A percentile compares a stretch with the other conserved stretches of the same genome.
These are phyloP conservation scores for Heterobasidion parviporum DNA, from an alignment of 1,284 basidiomycete species.

Conservation along the genomic window DNA sequence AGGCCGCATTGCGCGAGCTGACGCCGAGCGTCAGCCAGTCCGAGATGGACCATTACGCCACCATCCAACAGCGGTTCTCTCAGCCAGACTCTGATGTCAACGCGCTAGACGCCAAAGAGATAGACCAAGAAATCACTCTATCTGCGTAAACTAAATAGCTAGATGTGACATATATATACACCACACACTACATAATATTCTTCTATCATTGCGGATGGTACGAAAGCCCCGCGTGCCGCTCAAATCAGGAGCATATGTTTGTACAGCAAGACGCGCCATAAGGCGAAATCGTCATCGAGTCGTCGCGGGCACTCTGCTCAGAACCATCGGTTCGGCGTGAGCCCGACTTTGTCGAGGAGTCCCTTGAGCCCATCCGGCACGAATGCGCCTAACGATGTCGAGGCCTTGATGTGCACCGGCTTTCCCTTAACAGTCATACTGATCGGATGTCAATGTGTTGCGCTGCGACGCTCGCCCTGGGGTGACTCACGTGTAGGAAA, in stretches of 20 bases:
- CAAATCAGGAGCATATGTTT: too few relatives aligned
- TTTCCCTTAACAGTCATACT: slow-evolving; percentile 41
- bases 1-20: slow-evolving; percentile 65
- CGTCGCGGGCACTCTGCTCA: slow-evolving; percentile 14
- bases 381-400: slow-evolving; percentile 39
- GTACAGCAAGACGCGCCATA: too few relatives aligned
- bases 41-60: slow-evolving; percentile 85
- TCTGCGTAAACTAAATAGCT: neutral
- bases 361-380: slow-evolving; percentile 44
- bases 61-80: slow-evolving; percentile 69
- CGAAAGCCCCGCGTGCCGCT: too few relatives aligned
- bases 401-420: slow-evolving; percentile 35
- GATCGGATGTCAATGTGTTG: neutral
- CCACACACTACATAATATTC: too few relatives aligned
- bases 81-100: neutral
- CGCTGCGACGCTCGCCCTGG: too few relatives aligned
- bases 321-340: slow-evolving; percentile 48
- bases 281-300: too few relatives aligned
- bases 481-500: slow-evolving; percentile 44
- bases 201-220: too few relatives aligned
- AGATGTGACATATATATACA: too few relatives aligned
- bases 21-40: slow-evolving; percentile 83
- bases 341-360: slow-evolving; percentile 45
- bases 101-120: neutral
- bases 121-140: neutral